Evolutionary conservation across 1,139 yeast genomes (phyloP).

Genomic region (Magnusiomyces ingens): DNA sequence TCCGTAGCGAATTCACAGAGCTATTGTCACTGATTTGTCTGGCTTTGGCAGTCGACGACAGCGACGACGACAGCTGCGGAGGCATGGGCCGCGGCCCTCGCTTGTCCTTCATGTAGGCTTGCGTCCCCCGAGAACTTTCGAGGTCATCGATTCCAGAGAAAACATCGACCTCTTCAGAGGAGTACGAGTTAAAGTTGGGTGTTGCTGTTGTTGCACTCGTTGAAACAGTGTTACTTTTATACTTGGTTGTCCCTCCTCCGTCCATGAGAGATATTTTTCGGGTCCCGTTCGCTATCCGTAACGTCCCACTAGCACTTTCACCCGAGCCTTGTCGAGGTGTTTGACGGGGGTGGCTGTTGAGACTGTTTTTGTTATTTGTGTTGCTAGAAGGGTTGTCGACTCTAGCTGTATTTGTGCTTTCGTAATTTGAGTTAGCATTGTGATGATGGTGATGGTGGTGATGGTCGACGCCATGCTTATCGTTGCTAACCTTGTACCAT

Average conservation of each 20-base stretch:
- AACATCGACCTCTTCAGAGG: constrained; percentile 10
- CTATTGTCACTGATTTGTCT: too few species aligned
- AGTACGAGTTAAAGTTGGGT: neutral
- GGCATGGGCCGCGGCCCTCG: neutral
- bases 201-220: too few species aligned
- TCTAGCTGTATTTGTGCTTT: too few species aligned
- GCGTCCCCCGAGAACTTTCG: neutral
- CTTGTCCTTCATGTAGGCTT: too few species aligned
- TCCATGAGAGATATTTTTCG: neutral
- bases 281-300: neutral
- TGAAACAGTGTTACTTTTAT: too few species aligned
- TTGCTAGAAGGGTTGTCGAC: neutral
- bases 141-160: constrained; percentile 15
- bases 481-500: constrained; percentile 7
- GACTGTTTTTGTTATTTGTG: neutral
- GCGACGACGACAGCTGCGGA: neutral
- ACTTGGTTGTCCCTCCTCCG: too few species aligned
- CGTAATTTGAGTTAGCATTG: neutral
- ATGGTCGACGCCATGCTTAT: neutral
- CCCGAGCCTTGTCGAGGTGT: neutral
- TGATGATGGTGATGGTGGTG: neutral
- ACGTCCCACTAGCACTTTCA: neutral
- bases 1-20: too few species aligned
- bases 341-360: neutral
- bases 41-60: too few species aligned